phyloP scores from a whole-genome alignment of 176 grass and related monocot species.

The Luzula sylvatica region DNA sequence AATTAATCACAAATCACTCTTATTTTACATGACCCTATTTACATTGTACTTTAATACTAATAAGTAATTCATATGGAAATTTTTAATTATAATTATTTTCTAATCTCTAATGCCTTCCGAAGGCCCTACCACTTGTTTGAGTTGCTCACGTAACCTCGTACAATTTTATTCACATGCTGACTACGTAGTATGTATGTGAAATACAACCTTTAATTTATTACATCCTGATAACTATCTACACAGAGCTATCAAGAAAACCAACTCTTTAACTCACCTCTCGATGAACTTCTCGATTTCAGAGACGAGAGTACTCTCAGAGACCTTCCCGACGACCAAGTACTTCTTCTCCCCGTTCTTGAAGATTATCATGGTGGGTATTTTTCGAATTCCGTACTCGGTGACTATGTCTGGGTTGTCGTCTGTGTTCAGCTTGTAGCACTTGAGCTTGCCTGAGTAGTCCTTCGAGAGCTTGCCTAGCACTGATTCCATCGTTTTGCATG shows the following conservation, averaged over 20 bases:
- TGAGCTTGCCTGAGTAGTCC: conserved; percentile 73
- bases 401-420: conserved; percentile 68
- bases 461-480: conserved; percentile 62
- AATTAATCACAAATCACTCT: too few relatives aligned
- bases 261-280: not conserved
- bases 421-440: conserved; percentile 74
- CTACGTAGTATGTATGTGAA: too few relatives aligned
- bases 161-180: too few relatives aligned
- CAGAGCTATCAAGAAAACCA: not conserved
- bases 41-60: too few relatives aligned
- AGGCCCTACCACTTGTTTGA: too few relatives aligned
- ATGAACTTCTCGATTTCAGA: conserved; percentile 47
- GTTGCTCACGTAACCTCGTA: too few relatives aligned
- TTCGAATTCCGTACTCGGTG: conserved; percentile 54
- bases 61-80: too few relatives aligned
- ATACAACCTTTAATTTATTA: too few relatives aligned
- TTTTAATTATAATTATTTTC: too few relatives aligned
- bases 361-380: conserved; percentile 76
- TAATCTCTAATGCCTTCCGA: too few relatives aligned
- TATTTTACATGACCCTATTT: too few relatives aligned
- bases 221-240: conserved; percentile 15
- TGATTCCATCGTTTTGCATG: conserved; percentile 73
- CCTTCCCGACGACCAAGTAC: conserved; percentile 60
- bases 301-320: conserved; percentile 53
- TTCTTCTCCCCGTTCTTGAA: conserved; percentile 82